Conservation (phyloP, 2,329 filamentous ascomycete genomes). For the Trichoderma pleuroti region DNA sequence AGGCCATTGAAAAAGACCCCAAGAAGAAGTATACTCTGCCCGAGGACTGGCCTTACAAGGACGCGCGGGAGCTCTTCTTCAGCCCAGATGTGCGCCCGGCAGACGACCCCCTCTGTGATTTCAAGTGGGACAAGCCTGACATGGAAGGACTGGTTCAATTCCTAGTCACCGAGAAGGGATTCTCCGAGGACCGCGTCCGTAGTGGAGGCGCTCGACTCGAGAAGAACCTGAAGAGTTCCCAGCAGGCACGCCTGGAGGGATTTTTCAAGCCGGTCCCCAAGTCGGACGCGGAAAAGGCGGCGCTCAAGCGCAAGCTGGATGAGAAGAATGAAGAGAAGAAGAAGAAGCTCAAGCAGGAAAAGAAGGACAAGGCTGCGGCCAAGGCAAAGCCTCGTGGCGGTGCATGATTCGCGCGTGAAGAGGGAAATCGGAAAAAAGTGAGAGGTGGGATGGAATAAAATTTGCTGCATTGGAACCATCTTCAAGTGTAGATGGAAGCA, state of each 20-base stretch:
- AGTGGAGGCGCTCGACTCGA: constrained; percentile 71
- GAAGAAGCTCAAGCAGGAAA: constrained; percentile 91
- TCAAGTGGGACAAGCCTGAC: constrained; percentile 96
- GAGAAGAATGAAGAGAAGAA: constrained; percentile 89
- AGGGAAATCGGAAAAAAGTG: not conserved
- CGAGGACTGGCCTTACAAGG: constrained; percentile 94
- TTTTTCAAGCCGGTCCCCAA: constrained; percentile 95
- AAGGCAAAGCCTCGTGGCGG: constrained; percentile 78
- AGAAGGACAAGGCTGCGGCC: constrained; percentile 88
- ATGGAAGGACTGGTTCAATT: constrained; percentile 86
- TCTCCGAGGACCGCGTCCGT: constrained; percentile 90
- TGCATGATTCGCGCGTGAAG: not conserved
- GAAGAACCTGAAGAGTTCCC: constrained; percentile 87
- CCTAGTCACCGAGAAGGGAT: constrained; percentile 90
- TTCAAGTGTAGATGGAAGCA: not conserved
- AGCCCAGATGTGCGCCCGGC: constrained; percentile 82
- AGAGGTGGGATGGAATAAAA: not conserved
- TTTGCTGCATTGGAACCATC: not conserved
- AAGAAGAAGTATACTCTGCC: constrained; percentile 81
- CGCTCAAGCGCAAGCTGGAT: constrained; percentile 87
- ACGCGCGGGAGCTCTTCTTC: constrained; percentile 89
- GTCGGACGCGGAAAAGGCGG: constrained; percentile 79
- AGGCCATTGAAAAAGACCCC: constrained; percentile 69
- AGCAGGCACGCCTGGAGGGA: constrained; percentile 87
- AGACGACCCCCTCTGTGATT: constrained; percentile 84